These are phyloP conservation scores for Phytophthora crassamura DNA, from an alignment of 352 stramenopile species.

Conservation along the genomic window DNA sequence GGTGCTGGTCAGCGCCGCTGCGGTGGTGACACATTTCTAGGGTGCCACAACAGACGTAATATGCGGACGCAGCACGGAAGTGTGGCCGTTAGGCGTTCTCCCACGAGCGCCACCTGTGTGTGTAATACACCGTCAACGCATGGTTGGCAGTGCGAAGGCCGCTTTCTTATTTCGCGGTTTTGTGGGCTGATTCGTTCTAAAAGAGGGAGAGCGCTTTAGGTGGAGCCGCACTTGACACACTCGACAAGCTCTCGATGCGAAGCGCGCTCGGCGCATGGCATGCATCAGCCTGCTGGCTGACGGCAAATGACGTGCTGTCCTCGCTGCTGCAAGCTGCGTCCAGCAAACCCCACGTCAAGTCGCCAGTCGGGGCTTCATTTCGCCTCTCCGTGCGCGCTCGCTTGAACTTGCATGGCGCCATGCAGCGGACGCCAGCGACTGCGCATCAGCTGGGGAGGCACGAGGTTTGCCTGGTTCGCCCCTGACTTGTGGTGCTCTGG, in stretches of 20 bases:
- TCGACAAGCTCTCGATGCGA: too few relatives aligned
- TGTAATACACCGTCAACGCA: slow-evolving; percentile 32
- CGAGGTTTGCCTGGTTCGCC: slow-evolving; percentile 1
- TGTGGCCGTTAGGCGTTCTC: too few relatives aligned
- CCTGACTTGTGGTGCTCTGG: neutral
- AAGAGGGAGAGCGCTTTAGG: neutral
- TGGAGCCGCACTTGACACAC: neutral
- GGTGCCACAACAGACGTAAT: slow-evolving; percentile 25
- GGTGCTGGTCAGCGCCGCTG: neutral
- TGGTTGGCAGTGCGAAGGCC: slow-evolving; percentile 1
- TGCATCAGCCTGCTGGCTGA: slow-evolving; percentile 22
- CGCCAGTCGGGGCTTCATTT: slow-evolving; percentile 16
- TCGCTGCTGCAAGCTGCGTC: slow-evolving; percentile 29
- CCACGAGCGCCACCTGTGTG: slow-evolving; percentile 23
- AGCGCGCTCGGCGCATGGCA: slow-evolving; percentile 16
- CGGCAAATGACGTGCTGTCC: slow-evolving; percentile 24
- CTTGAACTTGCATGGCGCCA: slow-evolving; percentile 16
- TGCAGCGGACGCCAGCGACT: neutral
- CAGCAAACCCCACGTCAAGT: slow-evolving; percentile 24
- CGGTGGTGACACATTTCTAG: slow-evolving; percentile 49
- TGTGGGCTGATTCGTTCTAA: neutral
- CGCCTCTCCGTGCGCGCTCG: slow-evolving; percentile 1
- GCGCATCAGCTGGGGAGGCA: neutral
- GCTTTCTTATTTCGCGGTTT: slow-evolving; percentile 11
- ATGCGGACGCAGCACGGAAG: too few relatives aligned